Evolutionary conservation across 495 filamentous ascomycete genomes (phyloP).

Genomic region (Geopyxis carbonaria): DNA sequence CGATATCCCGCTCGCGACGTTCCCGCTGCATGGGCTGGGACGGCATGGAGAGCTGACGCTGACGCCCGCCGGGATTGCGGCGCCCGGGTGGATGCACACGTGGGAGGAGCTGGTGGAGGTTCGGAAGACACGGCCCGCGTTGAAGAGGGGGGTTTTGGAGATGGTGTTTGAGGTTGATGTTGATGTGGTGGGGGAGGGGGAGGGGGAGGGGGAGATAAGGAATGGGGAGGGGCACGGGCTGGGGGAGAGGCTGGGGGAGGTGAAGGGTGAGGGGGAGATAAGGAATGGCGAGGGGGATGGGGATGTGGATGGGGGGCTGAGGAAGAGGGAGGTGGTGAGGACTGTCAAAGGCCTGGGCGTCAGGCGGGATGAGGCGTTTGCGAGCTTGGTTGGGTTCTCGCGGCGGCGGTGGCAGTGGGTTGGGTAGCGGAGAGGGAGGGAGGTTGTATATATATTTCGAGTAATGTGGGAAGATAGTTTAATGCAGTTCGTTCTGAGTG

Average conservation of each 20-base stretch:
- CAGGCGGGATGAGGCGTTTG: constrained; percentile 11
- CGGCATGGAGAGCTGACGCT: too few relatives aligned
- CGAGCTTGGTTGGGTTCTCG: constrained; percentile 12
- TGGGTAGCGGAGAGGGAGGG: too few relatives aligned
- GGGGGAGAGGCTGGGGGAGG: constrained; percentile 5
- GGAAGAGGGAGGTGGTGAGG: too few relatives aligned
- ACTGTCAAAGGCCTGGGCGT: constrained; percentile 6
- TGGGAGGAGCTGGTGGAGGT: constrained; percentile 13
- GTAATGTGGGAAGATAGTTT: too few relatives aligned
- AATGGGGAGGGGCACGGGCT: constrained; percentile 5
- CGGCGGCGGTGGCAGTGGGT: constrained; percentile 13
- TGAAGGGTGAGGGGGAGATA: constrained; percentile 4
- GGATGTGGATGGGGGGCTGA: constrained; percentile 1
- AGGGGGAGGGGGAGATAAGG: constrained; percentile 3
- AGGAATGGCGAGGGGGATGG: constrained; percentile 3
- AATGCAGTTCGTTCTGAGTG: too few relatives aligned
- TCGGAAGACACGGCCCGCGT: constrained; percentile 7
- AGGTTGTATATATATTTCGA: too few relatives aligned
- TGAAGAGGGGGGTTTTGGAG: not conserved
- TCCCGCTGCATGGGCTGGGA: not conserved
- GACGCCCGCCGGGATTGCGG: too few relatives aligned
- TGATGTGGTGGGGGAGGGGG: not conserved
- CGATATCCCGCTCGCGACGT: constrained; percentile 6
- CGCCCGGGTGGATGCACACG: constrained; percentile 3
- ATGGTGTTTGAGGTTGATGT: not conserved